A percentile compares a stretch with the other conserved stretches of the same genome.
Evolutionary conservation across 2,329 filamentous ascomycete species (phyloP).

Genomic region (Grosmannia serpens): DNA sequence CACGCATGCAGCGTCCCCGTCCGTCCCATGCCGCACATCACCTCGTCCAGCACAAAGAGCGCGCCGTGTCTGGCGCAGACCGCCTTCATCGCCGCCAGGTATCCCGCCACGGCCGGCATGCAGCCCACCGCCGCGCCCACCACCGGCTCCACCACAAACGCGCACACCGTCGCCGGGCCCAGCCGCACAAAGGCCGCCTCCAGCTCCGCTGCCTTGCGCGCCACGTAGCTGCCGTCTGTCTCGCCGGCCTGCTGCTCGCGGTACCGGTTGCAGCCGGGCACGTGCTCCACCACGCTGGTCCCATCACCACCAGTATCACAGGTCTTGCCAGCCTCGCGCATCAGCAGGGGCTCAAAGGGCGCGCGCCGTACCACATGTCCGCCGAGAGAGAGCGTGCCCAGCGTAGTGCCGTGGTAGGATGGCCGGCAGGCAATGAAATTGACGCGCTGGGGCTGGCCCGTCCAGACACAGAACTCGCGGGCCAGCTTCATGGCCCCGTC

Average conservation of each 20-base stretch:
- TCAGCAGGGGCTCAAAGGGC: conserved; percentile 46
- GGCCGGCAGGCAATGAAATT: conserved; percentile 54
- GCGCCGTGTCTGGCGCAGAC: conserved; percentile 62
- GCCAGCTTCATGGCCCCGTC: conserved; percentile 58
- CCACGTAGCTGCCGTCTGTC: conserved; percentile 42
- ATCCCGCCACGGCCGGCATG: conserved; percentile 53
- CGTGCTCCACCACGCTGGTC: conserved; percentile 31
- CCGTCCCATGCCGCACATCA: conserved; percentile 58
- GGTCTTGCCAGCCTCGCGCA: conserved; percentile 28
- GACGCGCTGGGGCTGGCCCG: conserved; percentile 36
- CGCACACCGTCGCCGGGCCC: conserved; percentile 50
- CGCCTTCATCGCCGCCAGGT: conserved; percentile 54
- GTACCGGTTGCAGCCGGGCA: conserved; percentile 57
- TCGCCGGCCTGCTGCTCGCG: conserved; percentile 33
- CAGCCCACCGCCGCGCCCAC: conserved; percentile 61
- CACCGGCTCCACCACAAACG: conserved; percentile 56
- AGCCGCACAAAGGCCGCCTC: conserved; percentile 50
- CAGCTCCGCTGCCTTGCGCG: conserved; percentile 46
- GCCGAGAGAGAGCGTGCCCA: conserved; percentile 48
- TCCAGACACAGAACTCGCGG: conserved; percentile 53
- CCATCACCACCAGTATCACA: too few species aligned
- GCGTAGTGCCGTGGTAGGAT: conserved; percentile 61
- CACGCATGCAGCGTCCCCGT: conserved; percentile 50
- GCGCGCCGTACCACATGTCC: conserved; percentile 46
- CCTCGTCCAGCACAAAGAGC: conserved; percentile 68